A percentile compares a stretch with the other conserved stretches of the same genome.
Conservation (phyloP, 2,329 filamentous ascomycete genomes). For the Colletotrichum gloeosporioides region DNA sequence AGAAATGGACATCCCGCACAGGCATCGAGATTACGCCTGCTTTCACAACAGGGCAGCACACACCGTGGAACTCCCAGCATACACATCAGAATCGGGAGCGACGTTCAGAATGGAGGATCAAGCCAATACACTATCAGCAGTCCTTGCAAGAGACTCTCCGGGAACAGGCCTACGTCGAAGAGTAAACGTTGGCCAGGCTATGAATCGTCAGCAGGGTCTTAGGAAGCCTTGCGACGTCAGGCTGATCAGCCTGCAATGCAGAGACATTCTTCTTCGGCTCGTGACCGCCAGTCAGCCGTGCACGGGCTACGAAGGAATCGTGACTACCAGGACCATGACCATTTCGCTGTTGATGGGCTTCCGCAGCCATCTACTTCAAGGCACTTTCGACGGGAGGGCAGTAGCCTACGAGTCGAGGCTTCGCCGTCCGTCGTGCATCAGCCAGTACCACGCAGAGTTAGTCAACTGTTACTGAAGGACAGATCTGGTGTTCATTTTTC, state of each 20-base stretch:
- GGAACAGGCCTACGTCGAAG: neutral
- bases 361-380: neutral
- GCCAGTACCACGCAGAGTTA: conserved; percentile 15
- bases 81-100: conserved; percentile 19
- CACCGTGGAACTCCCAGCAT: neutral
- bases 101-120: neutral
- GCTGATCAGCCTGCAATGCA: neutral
- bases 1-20: neutral
- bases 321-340: neutral
- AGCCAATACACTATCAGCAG: neutral
- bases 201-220: neutral
- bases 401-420: neutral
- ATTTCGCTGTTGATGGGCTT: neutral
- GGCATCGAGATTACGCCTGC: neutral
- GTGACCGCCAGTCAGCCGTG: neutral
- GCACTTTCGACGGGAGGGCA: neutral
- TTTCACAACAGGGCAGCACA: neutral
- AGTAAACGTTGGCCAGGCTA: neutral
- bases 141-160: neutral
- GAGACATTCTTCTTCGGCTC: neutral
- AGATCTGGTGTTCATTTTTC: neutral
- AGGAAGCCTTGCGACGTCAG: neutral
- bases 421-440: conserved; percentile 11
- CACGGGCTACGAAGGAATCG: neutral
- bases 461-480: neutral